Percentiles rank a stretch among this genome's conserved stretches.
These are phyloP conservation scores for Mortierella sp. DNA, from an alignment of 371 early-diverging fungal genomes.

Conservation along the genomic window DNA sequence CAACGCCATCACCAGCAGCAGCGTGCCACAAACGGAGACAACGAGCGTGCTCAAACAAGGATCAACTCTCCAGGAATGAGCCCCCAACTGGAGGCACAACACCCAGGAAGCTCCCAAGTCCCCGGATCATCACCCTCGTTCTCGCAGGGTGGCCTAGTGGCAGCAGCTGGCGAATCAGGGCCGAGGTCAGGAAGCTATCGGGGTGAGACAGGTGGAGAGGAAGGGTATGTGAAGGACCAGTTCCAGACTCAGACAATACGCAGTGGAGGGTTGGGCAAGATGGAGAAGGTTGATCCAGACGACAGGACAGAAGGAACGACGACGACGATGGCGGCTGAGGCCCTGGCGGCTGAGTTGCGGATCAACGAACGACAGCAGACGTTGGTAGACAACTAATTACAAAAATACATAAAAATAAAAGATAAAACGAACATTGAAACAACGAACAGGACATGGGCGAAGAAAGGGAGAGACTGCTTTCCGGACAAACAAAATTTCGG, in stretches of 20 bases:
- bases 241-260: conserved; percentile 16
- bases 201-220: no score
- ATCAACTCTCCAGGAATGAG: conserved; percentile 5
- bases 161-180: no score
- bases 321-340: conserved; percentile 23
- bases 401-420: not conserved
- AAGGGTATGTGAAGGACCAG: not conserved
- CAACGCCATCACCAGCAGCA: conserved; percentile 5
- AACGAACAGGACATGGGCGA: not conserved
- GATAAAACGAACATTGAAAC: not conserved
- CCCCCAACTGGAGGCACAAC: conserved; percentile 6
- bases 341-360: conserved; percentile 17
- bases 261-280: conserved; percentile 7
- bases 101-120: no score
- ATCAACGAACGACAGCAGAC: conserved; percentile 24
- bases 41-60: conserved; percentile 2
- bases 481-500: no score
- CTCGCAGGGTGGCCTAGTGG: no score
- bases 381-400: not conserved
- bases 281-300: conserved; percentile 5
- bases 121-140: no score
- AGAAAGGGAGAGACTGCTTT: no score
- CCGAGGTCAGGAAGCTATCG: no score
- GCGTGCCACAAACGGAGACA: conserved; percentile 1
- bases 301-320: conserved; percentile 9